Percentiles rank a stretch among this genome's conserved stretches.
Evolutionary conservation across 1,284 basidiomycete genomes (phyloP).

Genomic region (Farysia itapuensis): DNA sequence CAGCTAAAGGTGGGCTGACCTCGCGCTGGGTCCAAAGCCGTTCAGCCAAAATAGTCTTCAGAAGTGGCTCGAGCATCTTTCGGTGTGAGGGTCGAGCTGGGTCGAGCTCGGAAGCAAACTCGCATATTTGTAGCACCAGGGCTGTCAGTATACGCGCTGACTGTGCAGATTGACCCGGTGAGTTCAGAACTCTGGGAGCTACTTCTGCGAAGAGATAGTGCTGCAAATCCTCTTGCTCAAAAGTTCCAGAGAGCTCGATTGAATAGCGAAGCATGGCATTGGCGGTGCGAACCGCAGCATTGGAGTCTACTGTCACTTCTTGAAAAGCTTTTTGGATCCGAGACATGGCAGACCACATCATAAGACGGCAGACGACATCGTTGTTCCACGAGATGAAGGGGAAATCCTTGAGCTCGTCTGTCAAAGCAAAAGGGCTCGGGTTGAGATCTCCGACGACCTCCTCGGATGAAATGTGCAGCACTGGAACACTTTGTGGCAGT

Average conservation of each 20-base stretch:
- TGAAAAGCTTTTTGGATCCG: constrained; percentile 2
- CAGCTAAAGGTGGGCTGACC: too few relatives aligned
- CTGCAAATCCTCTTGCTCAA: neutral
- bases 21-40: too few relatives aligned
- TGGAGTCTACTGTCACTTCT: neutral
- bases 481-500: constrained; percentile 1
- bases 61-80: too few relatives aligned
- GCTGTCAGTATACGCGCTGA: too few relatives aligned
- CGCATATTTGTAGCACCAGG: too few relatives aligned
- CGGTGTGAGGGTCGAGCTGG: too few relatives aligned
- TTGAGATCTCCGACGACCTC: neutral
- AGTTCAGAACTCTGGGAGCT: too few relatives aligned
- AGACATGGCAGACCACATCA: constrained; percentile 10
- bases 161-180: too few relatives aligned
- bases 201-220: neutral
- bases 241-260: neutral
- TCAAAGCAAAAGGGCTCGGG: constrained; percentile 7
- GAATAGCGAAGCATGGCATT: neutral
- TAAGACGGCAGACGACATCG: constrained; percentile 6
- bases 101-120: too few relatives aligned
- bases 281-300: neutral
- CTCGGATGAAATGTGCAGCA: constrained; percentile 11
- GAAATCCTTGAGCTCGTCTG: neutral
- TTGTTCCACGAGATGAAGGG: constrained; percentile 7
- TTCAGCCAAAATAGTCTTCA: too few relatives aligned